Base-by-base conservation (phyloP, 352 stramenopile genomes). In the Chrysophaeum taylorii region DNA sequence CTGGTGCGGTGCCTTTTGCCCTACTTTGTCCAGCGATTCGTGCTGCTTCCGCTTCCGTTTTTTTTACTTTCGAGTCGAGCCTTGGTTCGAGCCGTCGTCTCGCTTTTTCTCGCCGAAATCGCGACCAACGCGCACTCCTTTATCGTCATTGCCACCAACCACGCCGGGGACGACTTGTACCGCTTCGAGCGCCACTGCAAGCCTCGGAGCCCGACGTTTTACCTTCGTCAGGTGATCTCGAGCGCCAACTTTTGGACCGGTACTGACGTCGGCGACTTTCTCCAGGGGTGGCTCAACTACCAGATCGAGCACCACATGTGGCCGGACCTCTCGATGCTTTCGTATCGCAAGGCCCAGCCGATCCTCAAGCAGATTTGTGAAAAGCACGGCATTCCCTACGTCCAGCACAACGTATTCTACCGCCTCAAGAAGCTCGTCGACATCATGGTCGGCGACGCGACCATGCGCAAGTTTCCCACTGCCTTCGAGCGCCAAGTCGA, bases 401-500 rank as follows among this genome's bases (percentile, higher is more conserved):
- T 85, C 0, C 73, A 87, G 68, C 31, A 87, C 50, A 85, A 71
- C 67, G 79, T 84, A 0, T 84, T 81, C 50, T 53, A 25, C 38
- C 68, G 81, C 54, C 52, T 85, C 25, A 70, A 75, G 43, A 87
- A 85, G 70, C 85, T 80, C 2, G 64, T 84, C n/a, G 76, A 88
- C 45, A 87, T 89, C 62, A 88, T 89, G 80, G 78, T 86, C 27
- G 84, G 84, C n/a, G 72, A 74, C 21, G 73, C 68, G 0, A 82
- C 69, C 31, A 90, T 90, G 84, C 78, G 76, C 71, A 76, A 73
- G 68, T 89, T 88, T 60, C 84, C 84, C 1, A 75, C 70, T 7
- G 16, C 76, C 39, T 81, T 78, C 37, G 79, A 85, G 68, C 76
- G 76, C 71, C 75, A 80, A 41, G 14, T 36, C 2, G 57, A 66